Evolutionary conservation across 129 eudicot species (phyloP).

Genomic region (Chrysanthemum seticuspe): DNA sequence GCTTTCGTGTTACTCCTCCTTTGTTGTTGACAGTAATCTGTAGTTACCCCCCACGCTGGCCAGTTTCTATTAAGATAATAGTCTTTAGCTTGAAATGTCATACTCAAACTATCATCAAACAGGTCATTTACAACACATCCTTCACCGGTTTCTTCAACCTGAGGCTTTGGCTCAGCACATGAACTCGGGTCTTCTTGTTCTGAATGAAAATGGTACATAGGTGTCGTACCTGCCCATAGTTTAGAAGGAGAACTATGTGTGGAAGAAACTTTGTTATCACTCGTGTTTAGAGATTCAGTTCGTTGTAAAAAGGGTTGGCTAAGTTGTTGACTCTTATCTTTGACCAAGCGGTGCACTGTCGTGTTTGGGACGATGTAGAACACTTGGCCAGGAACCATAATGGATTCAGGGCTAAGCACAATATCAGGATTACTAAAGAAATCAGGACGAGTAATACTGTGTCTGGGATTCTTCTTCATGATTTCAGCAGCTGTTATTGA

Average conservation of each 20-base stretch:
- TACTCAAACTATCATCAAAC: conserved; percentile 23
- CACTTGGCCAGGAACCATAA: conserved; percentile 59
- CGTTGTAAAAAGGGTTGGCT: conserved; percentile 15
- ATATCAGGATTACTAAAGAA: conserved; percentile 48
- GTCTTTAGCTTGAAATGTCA: conserved; percentile 28
- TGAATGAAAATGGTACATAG: conserved; percentile 27
- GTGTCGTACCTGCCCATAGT: conserved; percentile 41
- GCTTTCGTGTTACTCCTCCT: background rate
- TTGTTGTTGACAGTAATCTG: conserved; percentile 10
- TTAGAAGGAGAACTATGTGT: conserved; percentile 22
- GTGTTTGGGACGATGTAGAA: conserved; percentile 57
- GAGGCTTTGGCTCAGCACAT: conserved; percentile 6
- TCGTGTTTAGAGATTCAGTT: conserved; percentile 12
- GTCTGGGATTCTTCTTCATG: conserved; percentile 63
- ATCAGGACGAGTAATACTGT: conserved; percentile 60
- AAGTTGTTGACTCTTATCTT: conserved; percentile 29
- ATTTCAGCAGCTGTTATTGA: conserved; percentile 57
- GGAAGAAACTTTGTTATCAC: conserved; percentile 1
- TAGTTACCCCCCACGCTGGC: conserved; percentile 12
- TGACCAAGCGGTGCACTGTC: conserved; percentile 42
- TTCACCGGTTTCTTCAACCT: conserved; percentile 22
- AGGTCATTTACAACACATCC: background rate
- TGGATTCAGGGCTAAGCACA: conserved; percentile 55
- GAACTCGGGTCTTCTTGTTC: conserved; percentile 18
- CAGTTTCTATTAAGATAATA: conserved; percentile 21